Conservation (phyloP, 1,284 basidiomycete genomes). For the Apiotrichum laibachii region DNA sequence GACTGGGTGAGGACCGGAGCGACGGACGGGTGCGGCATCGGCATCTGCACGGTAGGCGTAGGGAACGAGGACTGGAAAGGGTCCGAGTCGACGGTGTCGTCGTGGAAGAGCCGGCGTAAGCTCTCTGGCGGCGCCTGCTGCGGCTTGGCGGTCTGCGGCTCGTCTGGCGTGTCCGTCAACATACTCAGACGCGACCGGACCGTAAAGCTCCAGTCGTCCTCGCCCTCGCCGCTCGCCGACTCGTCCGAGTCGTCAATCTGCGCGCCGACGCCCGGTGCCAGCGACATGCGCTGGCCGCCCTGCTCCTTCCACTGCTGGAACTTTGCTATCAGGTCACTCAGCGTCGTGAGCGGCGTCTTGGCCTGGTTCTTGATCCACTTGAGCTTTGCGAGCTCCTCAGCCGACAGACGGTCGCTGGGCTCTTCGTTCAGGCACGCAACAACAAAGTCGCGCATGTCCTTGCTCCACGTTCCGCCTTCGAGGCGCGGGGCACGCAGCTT, state of each 20-base stretch:
- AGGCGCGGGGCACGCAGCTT: constrained; percentile 66
- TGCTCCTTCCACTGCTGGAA: constrained; percentile 74
- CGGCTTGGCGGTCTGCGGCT: constrained; percentile 12
- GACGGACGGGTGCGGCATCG: not conserved
- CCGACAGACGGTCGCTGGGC: constrained; percentile 73
- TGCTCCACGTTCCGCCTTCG: constrained; percentile 71
- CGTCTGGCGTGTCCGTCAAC: constrained; percentile 34
- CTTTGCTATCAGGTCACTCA: constrained; percentile 80
- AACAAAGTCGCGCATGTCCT: constrained; percentile 86
- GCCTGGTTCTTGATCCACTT: constrained; percentile 85
- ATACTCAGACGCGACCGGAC: constrained; percentile 45
- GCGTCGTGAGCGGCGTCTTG: constrained; percentile 65
- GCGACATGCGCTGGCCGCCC: constrained; percentile 74
- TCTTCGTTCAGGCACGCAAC: constrained; percentile 78
- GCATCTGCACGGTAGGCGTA: not conserved
- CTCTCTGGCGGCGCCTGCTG: constrained; percentile 40
- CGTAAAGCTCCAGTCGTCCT: constrained; percentile 51
- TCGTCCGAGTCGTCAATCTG: constrained; percentile 40
- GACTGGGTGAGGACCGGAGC: not conserved
- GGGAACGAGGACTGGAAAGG: constrained; percentile 43
- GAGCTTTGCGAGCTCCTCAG: constrained; percentile 84
- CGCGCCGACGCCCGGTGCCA: constrained; percentile 57
- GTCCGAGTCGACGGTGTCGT: constrained; percentile 45
- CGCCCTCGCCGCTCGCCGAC: constrained; percentile 26
- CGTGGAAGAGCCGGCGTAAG: constrained; percentile 49